Evolutionary conservation across 306 rosid genomes (phyloP), one percentile per base, ranked within the genome.

Genomic region (Trifolium dubium): DNA sequence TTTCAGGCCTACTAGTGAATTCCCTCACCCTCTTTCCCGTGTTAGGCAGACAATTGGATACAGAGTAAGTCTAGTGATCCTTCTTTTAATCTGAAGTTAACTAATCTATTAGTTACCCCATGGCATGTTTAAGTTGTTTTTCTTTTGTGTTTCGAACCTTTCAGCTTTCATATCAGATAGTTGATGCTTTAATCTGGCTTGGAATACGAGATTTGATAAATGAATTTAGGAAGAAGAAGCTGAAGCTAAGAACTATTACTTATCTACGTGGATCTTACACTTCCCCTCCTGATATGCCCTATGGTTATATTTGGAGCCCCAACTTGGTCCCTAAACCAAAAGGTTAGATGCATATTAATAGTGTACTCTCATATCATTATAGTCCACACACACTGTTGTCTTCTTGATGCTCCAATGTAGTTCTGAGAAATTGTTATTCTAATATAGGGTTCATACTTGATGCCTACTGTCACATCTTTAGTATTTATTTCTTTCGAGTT

Each of bases 291-390:
- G 86, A 88, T 34, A 83, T 91, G 69, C 98, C 97, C 59, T 65
- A 89, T 74, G 90, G 92, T 70, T 94, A 94, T 67, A 83, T 91
- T 64, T 94, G 97, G 97, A 94, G 98, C 79, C 98, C 98, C 78
- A 94, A 89, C 70, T 92, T 94, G 79, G 92, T 94, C 86, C 96
- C 97, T 70, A 94, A 94, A 75, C 98, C 96, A 49, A 87, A 89
- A 91, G 98, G 98, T 93, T 64, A 60, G 77, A 43, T 75, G 11
- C 44, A 58, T 70, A 67, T 73, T 41, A 69, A 72, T 43, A 40
- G 23, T 76, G 64, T 63, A 64, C 34, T 74, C 44, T 74, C 62
- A 51, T 29, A 61, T 47, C 70, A 35, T 71, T 80, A 11, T 55
- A 55, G 73, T 75, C 73, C 55, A 65, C 68, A 61, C 18, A 19